Evolutionary conservation across 2,329 filamentous ascomycete species (phyloP).

Genomic region (Lanzia echinophila): DNA sequence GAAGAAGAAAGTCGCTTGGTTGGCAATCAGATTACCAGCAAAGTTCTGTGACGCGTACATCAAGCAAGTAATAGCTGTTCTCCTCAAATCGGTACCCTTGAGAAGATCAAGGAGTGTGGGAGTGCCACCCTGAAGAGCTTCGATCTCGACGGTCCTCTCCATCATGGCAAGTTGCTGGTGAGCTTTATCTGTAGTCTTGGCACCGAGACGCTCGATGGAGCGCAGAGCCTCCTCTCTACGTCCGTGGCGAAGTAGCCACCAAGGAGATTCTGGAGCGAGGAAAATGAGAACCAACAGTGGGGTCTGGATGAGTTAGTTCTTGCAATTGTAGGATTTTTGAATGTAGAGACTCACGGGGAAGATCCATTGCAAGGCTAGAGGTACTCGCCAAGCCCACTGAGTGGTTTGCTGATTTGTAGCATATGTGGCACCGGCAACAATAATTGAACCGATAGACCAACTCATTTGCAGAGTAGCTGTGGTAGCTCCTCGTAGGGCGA

Average conservation of each 20-base stretch:
- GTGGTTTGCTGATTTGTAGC: slow-evolving; percentile 37
- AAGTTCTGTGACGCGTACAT: slow-evolving; percentile 55
- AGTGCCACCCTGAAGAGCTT: slow-evolving; percentile 38
- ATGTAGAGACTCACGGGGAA: slow-evolving; percentile 31
- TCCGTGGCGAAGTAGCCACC: slow-evolving; percentile 42
- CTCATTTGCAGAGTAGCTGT: slow-evolving; percentile 62
- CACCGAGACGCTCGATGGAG: slow-evolving; percentile 31
- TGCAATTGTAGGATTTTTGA: not conserved
- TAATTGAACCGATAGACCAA: slow-evolving; percentile 56
- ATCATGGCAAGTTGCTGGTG: slow-evolving; percentile 50
- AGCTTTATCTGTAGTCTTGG: slow-evolving; percentile 38
- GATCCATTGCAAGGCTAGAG: slow-evolving; percentile 47
- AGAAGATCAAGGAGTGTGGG: slow-evolving; percentile 46
- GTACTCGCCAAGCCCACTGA: slow-evolving; percentile 31
- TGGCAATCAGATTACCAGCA: slow-evolving; percentile 56
- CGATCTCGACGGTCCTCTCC: slow-evolving; percentile 49
- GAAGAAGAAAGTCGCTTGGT: slow-evolving; percentile 58
- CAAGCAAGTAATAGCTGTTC: slow-evolving; percentile 51
- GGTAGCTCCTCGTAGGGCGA: slow-evolving; percentile 48
- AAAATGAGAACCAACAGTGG: slow-evolving; percentile 43
- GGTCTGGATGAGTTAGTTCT: slow-evolving; percentile 23
- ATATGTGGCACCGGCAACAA: slow-evolving; percentile 52
- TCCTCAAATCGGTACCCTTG: slow-evolving; percentile 48
- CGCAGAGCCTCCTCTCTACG: slow-evolving; percentile 37
- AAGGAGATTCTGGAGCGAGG: slow-evolving; percentile 42